These are phyloP conservation scores for Amesomyces nigricolor DNA, from an alignment of 2,329 filamentous ascomycete species.

Conservation along the genomic window DNA sequence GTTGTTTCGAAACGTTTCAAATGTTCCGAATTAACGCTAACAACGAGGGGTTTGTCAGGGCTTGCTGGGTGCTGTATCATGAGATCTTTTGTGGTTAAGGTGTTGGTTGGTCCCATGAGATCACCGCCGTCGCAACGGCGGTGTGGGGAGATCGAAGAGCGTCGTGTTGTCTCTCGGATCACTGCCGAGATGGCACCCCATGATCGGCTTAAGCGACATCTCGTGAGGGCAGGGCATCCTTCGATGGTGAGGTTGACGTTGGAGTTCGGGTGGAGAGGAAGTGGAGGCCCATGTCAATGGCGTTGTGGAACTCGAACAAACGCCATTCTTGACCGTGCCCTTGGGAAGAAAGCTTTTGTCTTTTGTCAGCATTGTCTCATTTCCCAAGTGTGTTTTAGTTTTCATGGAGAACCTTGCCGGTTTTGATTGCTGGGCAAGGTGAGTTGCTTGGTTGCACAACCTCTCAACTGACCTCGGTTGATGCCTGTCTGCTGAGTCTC, in stretches of 20 bases:
- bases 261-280: background rate
- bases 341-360: background rate
- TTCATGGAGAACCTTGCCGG: conserved; percentile 8
- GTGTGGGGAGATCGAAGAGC: conserved; percentile 1
- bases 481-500: conserved; percentile 3
- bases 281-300: background rate
- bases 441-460: conserved; percentile 5
- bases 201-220: background rate
- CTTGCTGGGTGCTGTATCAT: conserved; percentile 1
- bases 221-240: background rate
- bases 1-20: conserved; percentile 12
- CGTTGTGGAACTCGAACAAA: conserved; percentile 8
- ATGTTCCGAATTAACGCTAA: conserved; percentile 9
- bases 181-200: conserved; percentile 13
- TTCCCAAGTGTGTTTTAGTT: background rate
- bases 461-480: conserved; percentile 2
- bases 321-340: conserved; percentile 2
- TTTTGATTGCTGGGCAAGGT: conserved; percentile 8
- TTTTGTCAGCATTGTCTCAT: conserved; percentile 12
- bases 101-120: conserved; percentile 4
- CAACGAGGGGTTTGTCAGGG: background rate
- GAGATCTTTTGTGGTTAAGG: background rate
- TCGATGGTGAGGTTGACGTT: background rate
- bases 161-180: conserved; percentile 7
- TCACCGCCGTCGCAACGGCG: conserved; percentile 8